These are phyloP conservation scores for Triadica sebifera DNA, from an alignment of 345 rosid species.

Conservation along the genomic window DNA sequence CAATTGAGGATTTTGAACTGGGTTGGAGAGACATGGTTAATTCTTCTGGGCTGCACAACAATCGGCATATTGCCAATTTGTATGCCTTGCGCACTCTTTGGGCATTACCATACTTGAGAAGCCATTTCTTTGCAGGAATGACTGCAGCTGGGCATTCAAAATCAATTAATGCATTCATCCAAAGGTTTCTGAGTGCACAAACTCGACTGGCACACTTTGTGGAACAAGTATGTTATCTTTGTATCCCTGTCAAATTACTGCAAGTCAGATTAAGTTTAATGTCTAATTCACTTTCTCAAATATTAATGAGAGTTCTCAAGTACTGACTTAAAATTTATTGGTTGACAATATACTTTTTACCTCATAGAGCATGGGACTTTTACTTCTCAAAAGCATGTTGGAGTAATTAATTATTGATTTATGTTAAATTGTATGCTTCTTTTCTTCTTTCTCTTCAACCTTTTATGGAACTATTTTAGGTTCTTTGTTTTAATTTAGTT, in stretches of 20 bases:
- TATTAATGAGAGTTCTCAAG: neutral
- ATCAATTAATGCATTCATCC: conserved; percentile 84
- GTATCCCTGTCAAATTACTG: conserved; percentile 7
- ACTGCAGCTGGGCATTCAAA: conserved; percentile 72
- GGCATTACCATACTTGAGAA: conserved; percentile 89
- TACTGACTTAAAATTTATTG: neutral
- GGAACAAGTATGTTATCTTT: conserved; percentile 65
- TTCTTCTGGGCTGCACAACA: conserved; percentile 74
- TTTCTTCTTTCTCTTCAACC: neutral
- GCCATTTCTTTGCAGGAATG: conserved; percentile 88
- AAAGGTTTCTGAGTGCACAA: conserved; percentile 86
- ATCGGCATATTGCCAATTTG: conserved; percentile 75
- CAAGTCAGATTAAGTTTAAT: neutral
- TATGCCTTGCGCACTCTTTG: conserved; percentile 64
- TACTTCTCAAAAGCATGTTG: neutral
- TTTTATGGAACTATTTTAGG: too few relatives aligned
- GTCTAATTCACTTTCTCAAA: neutral
- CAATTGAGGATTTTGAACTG: conserved; percentile 74
- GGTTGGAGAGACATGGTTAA: conserved; percentile 94
- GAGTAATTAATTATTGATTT: neutral
- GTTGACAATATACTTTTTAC: neutral
- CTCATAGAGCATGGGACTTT: neutral
- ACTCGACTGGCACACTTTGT: conserved; percentile 85
- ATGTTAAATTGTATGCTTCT: neutral
- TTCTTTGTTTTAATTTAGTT: neutral